phyloP scores from a whole-genome alignment of 31 red algal species.

The Odonthalia washingtoniensis region DNA sequence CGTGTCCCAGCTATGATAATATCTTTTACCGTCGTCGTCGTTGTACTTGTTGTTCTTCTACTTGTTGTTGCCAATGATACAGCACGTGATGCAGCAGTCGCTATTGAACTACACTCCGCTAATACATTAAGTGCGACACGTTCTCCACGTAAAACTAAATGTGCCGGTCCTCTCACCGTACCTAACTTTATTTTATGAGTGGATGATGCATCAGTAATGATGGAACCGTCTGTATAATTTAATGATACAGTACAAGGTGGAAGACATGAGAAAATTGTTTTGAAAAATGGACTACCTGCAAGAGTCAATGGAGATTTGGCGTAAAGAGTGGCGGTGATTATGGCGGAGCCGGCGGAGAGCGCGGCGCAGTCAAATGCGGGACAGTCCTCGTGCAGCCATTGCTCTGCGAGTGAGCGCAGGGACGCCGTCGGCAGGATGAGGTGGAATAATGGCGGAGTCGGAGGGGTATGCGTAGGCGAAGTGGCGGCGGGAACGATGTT shows the following conservation, averaged over 20 bases:
- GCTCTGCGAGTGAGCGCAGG: conserved; percentile 40
- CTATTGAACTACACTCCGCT: conserved; percentile 80
- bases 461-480: no score
- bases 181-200: conserved; percentile 53
- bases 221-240: conserved; percentile 4
- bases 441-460: no score
- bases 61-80: conserved; percentile 56
- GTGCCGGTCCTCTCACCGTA: conserved; percentile 69
- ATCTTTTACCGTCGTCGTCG: neutral
- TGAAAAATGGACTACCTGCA: conserved; percentile 86
- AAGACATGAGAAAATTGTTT: conserved; percentile 70
- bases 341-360: conserved; percentile 45
- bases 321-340: conserved; percentile 63
- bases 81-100: conserved; percentile 62
- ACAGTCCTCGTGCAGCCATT: conserved; percentile 89
- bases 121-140: conserved; percentile 85
- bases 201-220: conserved; percentile 8
- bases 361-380: conserved; percentile 85
- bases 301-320: conserved; percentile 68
- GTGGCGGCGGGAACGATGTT: no score
- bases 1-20: conserved; percentile 76
- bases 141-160: conserved; percentile 77
- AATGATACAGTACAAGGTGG: conserved; percentile 74
- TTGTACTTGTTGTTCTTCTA: neutral
- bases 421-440: no score